Conservation (phyloP, 495 filamentous ascomycete species). For the Podospora anserina region DNA sequence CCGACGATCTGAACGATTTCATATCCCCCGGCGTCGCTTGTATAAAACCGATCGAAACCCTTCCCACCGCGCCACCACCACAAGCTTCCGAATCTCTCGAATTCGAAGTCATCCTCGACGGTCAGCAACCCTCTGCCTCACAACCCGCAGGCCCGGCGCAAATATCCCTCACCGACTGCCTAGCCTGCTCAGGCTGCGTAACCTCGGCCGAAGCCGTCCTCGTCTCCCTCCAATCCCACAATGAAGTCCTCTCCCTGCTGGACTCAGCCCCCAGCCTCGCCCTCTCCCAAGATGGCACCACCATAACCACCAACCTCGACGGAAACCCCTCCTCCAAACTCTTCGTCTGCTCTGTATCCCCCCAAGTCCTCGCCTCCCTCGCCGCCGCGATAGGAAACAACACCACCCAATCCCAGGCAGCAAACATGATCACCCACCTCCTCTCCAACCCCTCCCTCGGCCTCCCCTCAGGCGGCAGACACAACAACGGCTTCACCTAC, state of each 20-base stretch:
- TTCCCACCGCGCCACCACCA: conserved; percentile 51
- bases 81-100: conserved; percentile 40
- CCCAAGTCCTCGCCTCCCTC: conserved; percentile 81
- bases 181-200: conserved; percentile 96
- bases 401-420: conserved; percentile 68
- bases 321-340: conserved; percentile 55
- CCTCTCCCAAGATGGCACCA: conserved; percentile 22
- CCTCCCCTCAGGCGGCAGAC: conserved; percentile 61
- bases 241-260: conserved; percentile 79
- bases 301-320: conserved; percentile 32
- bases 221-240: conserved; percentile 86
- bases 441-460: conserved; percentile 66
- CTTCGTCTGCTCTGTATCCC: conserved; percentile 88
- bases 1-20: conserved; percentile 97
- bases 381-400: conserved; percentile 77
- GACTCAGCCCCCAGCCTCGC: conserved; percentile 59
- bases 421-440: conserved; percentile 77
- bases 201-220: conserved; percentile 95
- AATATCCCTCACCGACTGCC: conserved; percentile 94
- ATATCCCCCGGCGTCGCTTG: conserved; percentile 96
- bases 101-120: conserved; percentile 89
- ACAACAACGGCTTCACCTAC: conserved; percentile 78
- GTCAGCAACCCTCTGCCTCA: conserved; percentile 56
- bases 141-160: conserved; percentile 55
- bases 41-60: conserved; percentile 93